phyloP scores from a whole-genome alignment of 177 flowering plant species.

The Vitis hybrid region DNA sequence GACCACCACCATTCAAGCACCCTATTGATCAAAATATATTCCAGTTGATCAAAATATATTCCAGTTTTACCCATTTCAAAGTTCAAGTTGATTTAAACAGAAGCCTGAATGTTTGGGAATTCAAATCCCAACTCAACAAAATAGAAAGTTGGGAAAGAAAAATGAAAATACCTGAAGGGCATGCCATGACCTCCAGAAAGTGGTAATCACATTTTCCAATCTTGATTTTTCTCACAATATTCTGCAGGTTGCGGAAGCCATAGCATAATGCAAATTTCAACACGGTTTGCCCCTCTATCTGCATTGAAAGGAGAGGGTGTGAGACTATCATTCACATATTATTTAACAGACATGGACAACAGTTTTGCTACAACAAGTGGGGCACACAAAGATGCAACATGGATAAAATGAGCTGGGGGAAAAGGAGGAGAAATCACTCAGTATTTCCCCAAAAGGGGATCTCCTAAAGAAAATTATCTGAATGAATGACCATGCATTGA shows the following conservation, averaged over 20 bases:
- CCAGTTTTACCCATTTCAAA: not conserved
- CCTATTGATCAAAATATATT: conserved; percentile 40
- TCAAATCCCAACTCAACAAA: not conserved
- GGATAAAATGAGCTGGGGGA: no score
- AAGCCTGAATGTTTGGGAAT: not conserved
- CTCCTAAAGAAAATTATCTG: no score
- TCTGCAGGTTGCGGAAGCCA: conserved; percentile 94
- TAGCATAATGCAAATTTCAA: conserved; percentile 95
- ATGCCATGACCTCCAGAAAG: conserved; percentile 96
- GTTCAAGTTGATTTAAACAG: not conserved
- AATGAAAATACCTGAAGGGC: conserved; percentile 77
- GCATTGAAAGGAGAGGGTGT: conserved; percentile 12
- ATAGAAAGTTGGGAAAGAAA: not conserved
- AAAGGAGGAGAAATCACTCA: no score
- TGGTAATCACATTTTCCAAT: conserved; percentile 85
- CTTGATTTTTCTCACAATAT: conserved; percentile 79
- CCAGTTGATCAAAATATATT: not conserved
- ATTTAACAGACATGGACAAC: not conserved
- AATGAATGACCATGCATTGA: no score
- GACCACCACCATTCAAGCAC: conserved; percentile 98
- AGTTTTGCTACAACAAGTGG: no score
- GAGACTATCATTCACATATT: conserved; percentile 1
- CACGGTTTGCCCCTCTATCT: conserved; percentile 76
- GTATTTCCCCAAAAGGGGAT: no score
- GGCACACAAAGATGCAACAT: no score